These are phyloP conservation scores for Russula sp. DNA, from an alignment of 768 basidiomycete genomes.

Conservation along the genomic window DNA sequence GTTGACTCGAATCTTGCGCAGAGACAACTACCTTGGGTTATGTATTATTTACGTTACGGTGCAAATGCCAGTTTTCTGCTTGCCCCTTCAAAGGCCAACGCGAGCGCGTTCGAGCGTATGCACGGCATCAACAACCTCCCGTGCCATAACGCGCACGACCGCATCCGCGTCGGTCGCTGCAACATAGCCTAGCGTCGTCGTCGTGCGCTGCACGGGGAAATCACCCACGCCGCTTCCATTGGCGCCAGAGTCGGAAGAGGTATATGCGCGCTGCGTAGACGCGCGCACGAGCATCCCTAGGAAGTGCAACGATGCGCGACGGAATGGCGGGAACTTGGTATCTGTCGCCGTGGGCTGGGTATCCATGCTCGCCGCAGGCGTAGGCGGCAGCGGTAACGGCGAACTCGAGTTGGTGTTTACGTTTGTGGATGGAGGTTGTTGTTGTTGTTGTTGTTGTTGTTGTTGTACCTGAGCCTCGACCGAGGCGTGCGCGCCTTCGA, in stretches of 20 bases:
- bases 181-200: constrained; percentile 18
- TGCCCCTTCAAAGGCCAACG: constrained; percentile 1
- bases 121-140: constrained; percentile 19
- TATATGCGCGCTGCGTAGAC: constrained; percentile 42
- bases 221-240: neutral
- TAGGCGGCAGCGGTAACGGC: neutral
- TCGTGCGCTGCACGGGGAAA: constrained; percentile 15
- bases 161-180: constrained; percentile 17
- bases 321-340: constrained; percentile 67
- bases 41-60: too few species aligned
- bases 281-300: constrained; percentile 62
- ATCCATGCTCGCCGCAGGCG: constrained; percentile 36
- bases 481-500: constrained; percentile 41
- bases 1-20: neutral
- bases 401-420: neutral
- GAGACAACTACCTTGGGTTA: too few species aligned
- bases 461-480: neutral
- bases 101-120: constrained; percentile 10
- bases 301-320: constrained; percentile 84
- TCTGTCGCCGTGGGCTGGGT: constrained; percentile 49
- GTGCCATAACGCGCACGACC: constrained; percentile 20
- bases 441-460: neutral
- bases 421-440: neutral
- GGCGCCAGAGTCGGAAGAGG: neutral
- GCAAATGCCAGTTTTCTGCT: neutral